phyloP scores from a whole-genome alignment of 225 moss, liverwort and hornwort genomes.

The Sphagnum tenellum region DNA sequence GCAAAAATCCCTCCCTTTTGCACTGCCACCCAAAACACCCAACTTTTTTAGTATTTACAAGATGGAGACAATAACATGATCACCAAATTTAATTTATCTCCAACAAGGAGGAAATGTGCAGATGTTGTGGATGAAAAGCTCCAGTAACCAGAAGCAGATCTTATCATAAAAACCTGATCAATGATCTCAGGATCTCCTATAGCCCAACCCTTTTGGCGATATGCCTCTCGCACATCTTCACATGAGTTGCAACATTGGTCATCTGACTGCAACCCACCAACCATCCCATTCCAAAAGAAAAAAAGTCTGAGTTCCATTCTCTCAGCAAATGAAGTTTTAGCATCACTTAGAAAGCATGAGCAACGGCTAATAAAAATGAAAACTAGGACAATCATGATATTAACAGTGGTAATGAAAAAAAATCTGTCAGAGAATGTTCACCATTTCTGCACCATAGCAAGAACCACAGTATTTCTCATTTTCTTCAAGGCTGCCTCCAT shows the following conservation, averaged over 20 bases:
- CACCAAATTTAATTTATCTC: too few species aligned
- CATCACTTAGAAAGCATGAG: too few species aligned
- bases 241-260: slow-evolving; percentile 97
- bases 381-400: too few species aligned
- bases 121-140: too few species aligned
- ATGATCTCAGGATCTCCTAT: slow-evolving; percentile 71
- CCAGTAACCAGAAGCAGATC: too few species aligned
- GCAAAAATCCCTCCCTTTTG: slow-evolving; percentile 89
- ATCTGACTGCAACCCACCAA: slow-evolving; percentile 43
- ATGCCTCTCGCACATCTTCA: slow-evolving; percentile 98
- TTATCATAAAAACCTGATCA: slow-evolving; percentile 42
- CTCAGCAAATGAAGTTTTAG: too few species aligned
- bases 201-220: slow-evolving; percentile 95
- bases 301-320: too few species aligned
- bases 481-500: slow-evolving; percentile 78
- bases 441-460: slow-evolving; percentile 93
- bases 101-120: too few species aligned
- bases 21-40: slow-evolving; percentile 36
- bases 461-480: slow-evolving; percentile 98
- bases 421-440: neutral
- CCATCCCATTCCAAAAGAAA: neutral
- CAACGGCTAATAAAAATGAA: too few species aligned
- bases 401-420: too few species aligned
- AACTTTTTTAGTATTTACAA: too few species aligned
- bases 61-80: too few species aligned